These are phyloP conservation scores for Macrotyloma uniflorum DNA, from an alignment of 306 rosid species.

Conservation along the genomic window DNA sequence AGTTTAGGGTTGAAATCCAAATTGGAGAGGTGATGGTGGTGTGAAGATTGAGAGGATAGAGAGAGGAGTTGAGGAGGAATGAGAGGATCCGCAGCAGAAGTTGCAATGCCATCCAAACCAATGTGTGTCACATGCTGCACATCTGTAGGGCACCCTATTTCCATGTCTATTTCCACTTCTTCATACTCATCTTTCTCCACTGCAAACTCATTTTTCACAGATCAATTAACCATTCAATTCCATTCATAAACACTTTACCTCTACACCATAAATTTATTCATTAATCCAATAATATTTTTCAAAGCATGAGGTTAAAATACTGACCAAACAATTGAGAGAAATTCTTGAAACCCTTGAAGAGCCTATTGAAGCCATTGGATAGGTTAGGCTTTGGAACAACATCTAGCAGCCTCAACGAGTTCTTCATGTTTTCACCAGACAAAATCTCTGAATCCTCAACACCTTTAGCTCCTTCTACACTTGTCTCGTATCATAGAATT, in stretches of 20 bases:
- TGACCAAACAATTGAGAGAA: conserved; percentile 85
- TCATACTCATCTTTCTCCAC: conserved; percentile 67
- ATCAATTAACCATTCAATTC: too few species aligned
- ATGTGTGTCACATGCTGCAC: conserved; percentile 98
- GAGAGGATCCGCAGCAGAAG: conserved; percentile 52
- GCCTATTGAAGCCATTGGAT: conserved; percentile 63
- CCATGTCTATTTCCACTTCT: conserved; percentile 68
- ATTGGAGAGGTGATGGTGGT: conserved; percentile 35
- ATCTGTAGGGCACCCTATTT: conserved; percentile 89
- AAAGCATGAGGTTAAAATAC: conserved; percentile 15
- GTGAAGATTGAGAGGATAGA: conserved; percentile 51
- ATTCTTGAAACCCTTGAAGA: conserved; percentile 89
- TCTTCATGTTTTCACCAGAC: conserved; percentile 65
- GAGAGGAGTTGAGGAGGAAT: conserved; percentile 53
- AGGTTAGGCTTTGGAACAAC: conserved; percentile 66
- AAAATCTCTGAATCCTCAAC: conserved; percentile 52
- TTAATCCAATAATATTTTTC: too few species aligned
- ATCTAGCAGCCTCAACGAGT: conserved; percentile 48
- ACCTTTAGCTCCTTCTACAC: conserved; percentile 52
- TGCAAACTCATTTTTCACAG: too few species aligned
- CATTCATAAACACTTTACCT: too few species aligned
- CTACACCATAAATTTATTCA: too few species aligned
- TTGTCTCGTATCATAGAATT: neutral
- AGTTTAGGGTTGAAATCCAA: conserved; percentile 25
- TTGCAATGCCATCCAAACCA: conserved; percentile 69